Base-by-base conservation (phyloP, 306 rosid genomes). In the Cicer pinnatifidum region DNA sequence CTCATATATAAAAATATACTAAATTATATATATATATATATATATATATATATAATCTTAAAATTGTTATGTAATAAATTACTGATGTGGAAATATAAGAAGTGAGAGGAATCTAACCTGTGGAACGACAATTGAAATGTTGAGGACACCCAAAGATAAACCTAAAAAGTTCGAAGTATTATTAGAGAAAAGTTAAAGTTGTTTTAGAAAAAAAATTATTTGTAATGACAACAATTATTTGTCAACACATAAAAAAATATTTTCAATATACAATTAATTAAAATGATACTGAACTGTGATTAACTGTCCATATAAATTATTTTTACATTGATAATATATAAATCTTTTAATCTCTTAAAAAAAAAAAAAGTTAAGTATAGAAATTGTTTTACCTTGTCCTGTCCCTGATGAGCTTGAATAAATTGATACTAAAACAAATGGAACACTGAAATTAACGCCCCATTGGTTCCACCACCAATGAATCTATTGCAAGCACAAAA, bases 381-480 rank as follows among this genome's bases (percentile, higher is more conserved):
- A 15, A 23, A 9, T 60, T 71, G 5, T 0, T 51, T 5, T 80
- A 90, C 98, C 98, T 89, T 91, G 94, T 6, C 97, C 98, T 4
- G 92, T 94, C 15, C 90, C 90, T 2, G 93, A 17, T 0, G 62
- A 9, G 58, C 62, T 80, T 19, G 88, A 91, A 66, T 84, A 91
- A 59, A 93, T 93, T 1, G 98, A 93, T 6, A 97, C 96, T 16
- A 93, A 46, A 10, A 96, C 97, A 52, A 89, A 91, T 0, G 97
- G 98, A 7, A 91, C 81, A 15, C 97, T 91, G 70, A 1, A 91
- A 6, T 85, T 92, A 69, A 88, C 78, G 82, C 4, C 86, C 80
- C 7, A 88, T 0, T 0, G 75, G 69, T 76, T 88, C 92, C 1
- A 92, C 84, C 0, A 57, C 85, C 7, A 92, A 51, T 0, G 98